Percentiles rank a stretch among this genome's conserved stretches.
phyloP scores from a whole-genome alignment of 75 land plant species.

The Larix kaempferi region DNA sequence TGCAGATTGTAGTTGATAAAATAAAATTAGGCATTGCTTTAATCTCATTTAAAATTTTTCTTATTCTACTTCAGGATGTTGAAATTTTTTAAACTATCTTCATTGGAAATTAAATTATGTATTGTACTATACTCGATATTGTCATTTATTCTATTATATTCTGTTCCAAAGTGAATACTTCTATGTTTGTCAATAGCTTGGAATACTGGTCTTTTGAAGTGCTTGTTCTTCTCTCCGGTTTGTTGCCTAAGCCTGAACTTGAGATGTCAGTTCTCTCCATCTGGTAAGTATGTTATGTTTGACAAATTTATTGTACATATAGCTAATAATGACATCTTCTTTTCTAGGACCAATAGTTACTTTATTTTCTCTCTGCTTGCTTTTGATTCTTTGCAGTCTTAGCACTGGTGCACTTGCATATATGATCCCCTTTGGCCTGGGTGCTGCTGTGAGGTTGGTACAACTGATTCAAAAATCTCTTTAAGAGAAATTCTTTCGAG shows the following conservation, averaged over 20 bases:
- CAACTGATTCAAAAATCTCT: not conserved
- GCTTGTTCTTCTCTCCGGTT: constrained; percentile 60
- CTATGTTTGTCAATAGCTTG: constrained; percentile 33
- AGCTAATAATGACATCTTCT: not conserved
- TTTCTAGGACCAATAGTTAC: not conserved
- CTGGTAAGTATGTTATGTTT: constrained; percentile 19
- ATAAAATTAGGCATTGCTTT: not conserved
- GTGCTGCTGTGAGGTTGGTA: constrained; percentile 48
- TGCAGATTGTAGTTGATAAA: not conserved
- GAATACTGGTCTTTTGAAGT: constrained; percentile 73
- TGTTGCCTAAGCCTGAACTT: constrained; percentile 71
- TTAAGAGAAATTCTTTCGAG: not conserved
- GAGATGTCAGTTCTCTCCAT: constrained; percentile 70
- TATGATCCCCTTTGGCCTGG: constrained; percentile 58
- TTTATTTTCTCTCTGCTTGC: constrained; percentile 1
- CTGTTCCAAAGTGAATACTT: not conserved
- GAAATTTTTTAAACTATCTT: too few species aligned
- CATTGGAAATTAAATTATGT: too few species aligned
- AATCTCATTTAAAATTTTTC: not conserved
- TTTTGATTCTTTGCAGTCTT: constrained; percentile 26
- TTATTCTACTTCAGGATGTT: not conserved
- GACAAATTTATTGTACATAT: constrained; percentile 20
- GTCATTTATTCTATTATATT: not conserved
- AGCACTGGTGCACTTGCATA: constrained; percentile 30
- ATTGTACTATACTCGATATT: not conserved